phyloP scores from a whole-genome alignment of 805 yeast species.

The Priceomyces medius region DNA sequence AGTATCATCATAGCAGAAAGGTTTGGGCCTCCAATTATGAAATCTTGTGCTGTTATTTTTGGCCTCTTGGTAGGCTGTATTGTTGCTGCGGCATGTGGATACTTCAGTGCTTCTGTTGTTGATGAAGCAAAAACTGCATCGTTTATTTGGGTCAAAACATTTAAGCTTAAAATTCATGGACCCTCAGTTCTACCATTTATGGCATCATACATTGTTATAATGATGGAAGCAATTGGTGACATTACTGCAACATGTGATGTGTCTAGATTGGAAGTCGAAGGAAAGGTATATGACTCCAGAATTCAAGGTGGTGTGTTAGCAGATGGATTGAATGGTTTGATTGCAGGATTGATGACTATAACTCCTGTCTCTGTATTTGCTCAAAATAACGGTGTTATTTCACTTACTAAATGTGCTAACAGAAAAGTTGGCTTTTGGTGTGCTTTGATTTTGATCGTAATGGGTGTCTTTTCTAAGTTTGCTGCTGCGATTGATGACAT shows the following conservation, averaged over 20 bases:
- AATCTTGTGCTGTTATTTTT: slow-evolving; percentile 85
- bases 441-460: slow-evolving; percentile 73
- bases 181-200: slow-evolving; percentile 84
- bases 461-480: slow-evolving; percentile 87
- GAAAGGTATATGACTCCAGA: slow-evolving; percentile 76
- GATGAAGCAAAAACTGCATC: slow-evolving; percentile 77
- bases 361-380: slow-evolving; percentile 95
- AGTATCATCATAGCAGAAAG: slow-evolving; percentile 75
- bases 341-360: slow-evolving; percentile 76
- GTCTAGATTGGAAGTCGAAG: slow-evolving; percentile 80
- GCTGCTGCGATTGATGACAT: slow-evolving; percentile 82
- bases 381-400: slow-evolving; percentile 92
- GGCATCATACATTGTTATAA: slow-evolving; percentile 76
- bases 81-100: slow-evolving; percentile 88
- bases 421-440: slow-evolving; percentile 79
- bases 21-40: slow-evolving; percentile 94
- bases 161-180: slow-evolving; percentile 71
- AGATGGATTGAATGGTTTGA: slow-evolving; percentile 77
- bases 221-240: slow-evolving; percentile 95
- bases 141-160: slow-evolving; percentile 86
- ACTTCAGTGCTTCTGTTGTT: slow-evolving; percentile 60
- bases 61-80: slow-evolving; percentile 88
- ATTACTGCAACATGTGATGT: slow-evolving; percentile 94
- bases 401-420: slow-evolving; percentile 88
- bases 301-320: slow-evolving; percentile 92